A percentile compares a stretch with the other conserved stretches of the same genome.
Conservation (phyloP, 1,284 basidiomycete genomes). For the Sanghuangporus weigelae region DNA sequence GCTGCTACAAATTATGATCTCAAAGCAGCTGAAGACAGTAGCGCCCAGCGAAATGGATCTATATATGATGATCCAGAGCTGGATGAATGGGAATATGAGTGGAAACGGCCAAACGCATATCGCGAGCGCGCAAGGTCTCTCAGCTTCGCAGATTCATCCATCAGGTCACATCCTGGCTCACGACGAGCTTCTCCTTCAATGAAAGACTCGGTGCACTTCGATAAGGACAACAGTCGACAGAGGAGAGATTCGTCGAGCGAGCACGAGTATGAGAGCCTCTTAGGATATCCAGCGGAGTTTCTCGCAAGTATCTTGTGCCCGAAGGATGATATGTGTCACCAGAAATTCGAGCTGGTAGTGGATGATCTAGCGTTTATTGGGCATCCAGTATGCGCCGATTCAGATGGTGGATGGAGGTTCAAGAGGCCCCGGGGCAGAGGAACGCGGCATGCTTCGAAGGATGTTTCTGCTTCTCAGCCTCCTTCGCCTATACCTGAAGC, state of each 20-base stretch:
- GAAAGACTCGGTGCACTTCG: slow-evolving; percentile 21
- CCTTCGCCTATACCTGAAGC: background rate
- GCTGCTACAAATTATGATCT: slow-evolving; percentile 42
- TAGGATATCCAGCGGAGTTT: slow-evolving; percentile 80
- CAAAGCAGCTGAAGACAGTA: slow-evolving; percentile 24
- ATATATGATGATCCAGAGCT: slow-evolving; percentile 22
- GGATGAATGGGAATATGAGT: slow-evolving; percentile 40
- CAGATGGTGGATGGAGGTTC: slow-evolving; percentile 72
- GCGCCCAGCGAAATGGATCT: slow-evolving; percentile 12
- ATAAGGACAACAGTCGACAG: slow-evolving; percentile 1
- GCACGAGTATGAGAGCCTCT: slow-evolving; percentile 52
- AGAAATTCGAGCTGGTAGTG: slow-evolving; percentile 89
- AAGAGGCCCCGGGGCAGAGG: slow-evolving; percentile 50
- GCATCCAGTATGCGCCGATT: slow-evolving; percentile 82
- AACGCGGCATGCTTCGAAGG: slow-evolving; percentile 32
- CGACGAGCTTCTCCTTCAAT: slow-evolving; percentile 28
- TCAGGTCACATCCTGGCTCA: slow-evolving; percentile 28
- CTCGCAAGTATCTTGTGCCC: slow-evolving; percentile 83
- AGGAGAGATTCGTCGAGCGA: slow-evolving; percentile 1
- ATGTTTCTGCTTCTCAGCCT: background rate
- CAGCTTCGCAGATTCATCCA: slow-evolving; percentile 13
- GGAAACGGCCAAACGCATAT: slow-evolving; percentile 43
- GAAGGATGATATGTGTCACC: slow-evolving; percentile 78
- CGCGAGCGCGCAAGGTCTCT: slow-evolving; percentile 31
- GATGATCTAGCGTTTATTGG: slow-evolving; percentile 95